phyloP scores from a whole-genome alignment of 257 asterid genomes.

The Orobanche coerulescens region DNA sequence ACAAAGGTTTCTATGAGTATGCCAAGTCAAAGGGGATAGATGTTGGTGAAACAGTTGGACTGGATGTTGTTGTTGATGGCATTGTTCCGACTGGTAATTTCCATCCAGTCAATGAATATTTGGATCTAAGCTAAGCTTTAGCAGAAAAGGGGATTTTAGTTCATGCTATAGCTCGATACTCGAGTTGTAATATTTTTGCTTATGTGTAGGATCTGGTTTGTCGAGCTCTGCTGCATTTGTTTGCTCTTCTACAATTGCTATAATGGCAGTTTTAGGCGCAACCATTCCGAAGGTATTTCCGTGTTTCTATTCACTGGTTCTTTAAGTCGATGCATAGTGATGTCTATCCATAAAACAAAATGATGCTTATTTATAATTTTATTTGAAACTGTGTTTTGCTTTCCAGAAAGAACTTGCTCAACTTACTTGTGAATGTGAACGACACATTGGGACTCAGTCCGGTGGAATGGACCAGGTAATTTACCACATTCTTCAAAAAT shows the following conservation, averaged over 20 bases:
- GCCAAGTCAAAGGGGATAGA: constrained; percentile 63
- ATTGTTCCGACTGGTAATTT: constrained; percentile 76
- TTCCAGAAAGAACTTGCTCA: constrained; percentile 94
- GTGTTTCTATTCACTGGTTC: neutral
- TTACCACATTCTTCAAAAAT: neutral
- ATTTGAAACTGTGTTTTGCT: constrained; percentile 1
- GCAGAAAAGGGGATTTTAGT: neutral
- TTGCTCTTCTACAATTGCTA: constrained; percentile 88
- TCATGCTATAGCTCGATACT: neutral
- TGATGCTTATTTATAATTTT: neutral
- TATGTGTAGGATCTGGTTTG: constrained; percentile 76
- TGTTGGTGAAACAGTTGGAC: constrained; percentile 52
- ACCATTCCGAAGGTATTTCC: constrained; percentile 56
- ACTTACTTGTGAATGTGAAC: constrained; percentile 90
- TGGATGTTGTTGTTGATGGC: constrained; percentile 85
- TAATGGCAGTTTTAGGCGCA: constrained; percentile 70
- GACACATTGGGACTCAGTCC: constrained; percentile 95
- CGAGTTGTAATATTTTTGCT: constrained; percentile 9
- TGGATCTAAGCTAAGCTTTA: neutral
- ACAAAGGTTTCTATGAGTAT: constrained; percentile 85
- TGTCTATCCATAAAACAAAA: too few relatives aligned
- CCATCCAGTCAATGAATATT: constrained; percentile 1
- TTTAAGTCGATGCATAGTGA: too few relatives aligned
- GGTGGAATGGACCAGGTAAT: constrained; percentile 99
- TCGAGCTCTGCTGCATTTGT: constrained; percentile 99